Evolutionary conservation across 2,329 filamentous ascomycete genomes (phyloP), one percentile per base, ranked within the genome.

Genomic region (Venturia pyrina): DNA sequence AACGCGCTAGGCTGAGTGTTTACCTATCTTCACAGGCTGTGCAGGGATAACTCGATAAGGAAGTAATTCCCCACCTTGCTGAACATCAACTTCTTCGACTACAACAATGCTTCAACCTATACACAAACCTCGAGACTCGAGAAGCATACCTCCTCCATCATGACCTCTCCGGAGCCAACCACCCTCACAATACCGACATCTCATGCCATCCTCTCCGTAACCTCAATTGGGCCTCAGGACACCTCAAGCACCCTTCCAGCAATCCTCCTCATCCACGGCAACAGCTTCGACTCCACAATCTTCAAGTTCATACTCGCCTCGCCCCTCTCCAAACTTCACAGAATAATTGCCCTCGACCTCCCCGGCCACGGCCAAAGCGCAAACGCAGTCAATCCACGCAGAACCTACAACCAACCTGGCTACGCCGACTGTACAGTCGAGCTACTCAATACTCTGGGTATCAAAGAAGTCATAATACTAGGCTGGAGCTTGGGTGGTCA

Each of bases 401-500:
- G 46, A 1, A 68, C 67, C 15, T 76, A 76, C 69, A 71, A 67
- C 32, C 71, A 71, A 69, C 66, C 70, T 1, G 74, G 70, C 48
- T 76, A 76, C 68, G 74, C 74, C 32, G 69, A 72, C 4, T 69
- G 72, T 21, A 72, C 73, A 1, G 56, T 74, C 2, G 65, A 72
- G n/a, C 68, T 75, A 15, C 69, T 75, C 5, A 44, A 69, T 10
- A 69, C 72, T 32, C 66, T 75, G 5, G 63, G 63, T 24, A 64
- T 68, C 46, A 43, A 65, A 2, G 66, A 62, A 8, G 70, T 73
- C 19, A 69, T 74, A 1, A 68, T 74, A 0, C 32, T 75, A 4
- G 75, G 75, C 10, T 76, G 74, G 73, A 70, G 68, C 62, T 68
- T 76, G 4, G 75, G 75, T 53, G 73, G 74, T 1, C 72, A 75